Percentiles rank a stretch among this genome's conserved stretches.
phyloP scores from a whole-genome alignment of 345 rosid species.

The Populus simonii region DNA sequence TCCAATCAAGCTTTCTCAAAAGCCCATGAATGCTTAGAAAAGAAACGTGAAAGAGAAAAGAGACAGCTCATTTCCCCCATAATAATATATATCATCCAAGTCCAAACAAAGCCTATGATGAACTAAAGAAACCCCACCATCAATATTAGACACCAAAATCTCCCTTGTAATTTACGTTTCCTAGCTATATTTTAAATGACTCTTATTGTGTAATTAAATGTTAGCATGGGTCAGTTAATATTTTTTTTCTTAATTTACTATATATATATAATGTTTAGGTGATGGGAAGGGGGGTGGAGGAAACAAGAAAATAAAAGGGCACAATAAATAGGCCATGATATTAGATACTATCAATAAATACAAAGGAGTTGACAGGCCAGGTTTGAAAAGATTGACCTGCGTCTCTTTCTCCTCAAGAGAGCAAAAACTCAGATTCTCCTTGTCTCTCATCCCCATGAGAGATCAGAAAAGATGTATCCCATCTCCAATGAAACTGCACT shows the following conservation, averaged over 20 bases:
- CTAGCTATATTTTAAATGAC: not conserved
- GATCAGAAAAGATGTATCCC: slow-evolving; percentile 16
- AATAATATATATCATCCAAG: slow-evolving; percentile 22
- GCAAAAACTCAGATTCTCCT: slow-evolving; percentile 50
- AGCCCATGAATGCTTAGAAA: slow-evolving; percentile 7
- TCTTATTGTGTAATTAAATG: not conserved
- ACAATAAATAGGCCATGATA: slow-evolving; percentile 39
- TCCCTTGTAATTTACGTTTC: slow-evolving; percentile 8
- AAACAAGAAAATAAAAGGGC: slow-evolving; percentile 42
- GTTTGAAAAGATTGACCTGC: slow-evolving; percentile 62
- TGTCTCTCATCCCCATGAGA: slow-evolving; percentile 43
- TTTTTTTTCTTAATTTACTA: not conserved
- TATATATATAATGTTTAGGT: not conserved
- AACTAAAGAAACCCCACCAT: slow-evolving; percentile 16
- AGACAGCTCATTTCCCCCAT: slow-evolving; percentile 44
- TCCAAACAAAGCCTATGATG: slow-evolving; percentile 28
- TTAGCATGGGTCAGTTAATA: not conserved
- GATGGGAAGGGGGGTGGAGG: slow-evolving; percentile 32
- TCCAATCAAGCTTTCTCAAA: slow-evolving; percentile 23
- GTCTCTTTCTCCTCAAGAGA: slow-evolving; percentile 22
- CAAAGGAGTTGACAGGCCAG: slow-evolving; percentile 57
- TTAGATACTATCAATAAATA: slow-evolving; percentile 45
- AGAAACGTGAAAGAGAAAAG: not conserved
- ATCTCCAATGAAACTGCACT: slow-evolving; percentile 38
- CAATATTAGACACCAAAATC: slow-evolving; percentile 15